Evolutionary conservation across 2,329 filamentous ascomycete species (phyloP), one percentile per base, ranked within the genome.

Genomic region (Phialemoniopsis sp.): DNA sequence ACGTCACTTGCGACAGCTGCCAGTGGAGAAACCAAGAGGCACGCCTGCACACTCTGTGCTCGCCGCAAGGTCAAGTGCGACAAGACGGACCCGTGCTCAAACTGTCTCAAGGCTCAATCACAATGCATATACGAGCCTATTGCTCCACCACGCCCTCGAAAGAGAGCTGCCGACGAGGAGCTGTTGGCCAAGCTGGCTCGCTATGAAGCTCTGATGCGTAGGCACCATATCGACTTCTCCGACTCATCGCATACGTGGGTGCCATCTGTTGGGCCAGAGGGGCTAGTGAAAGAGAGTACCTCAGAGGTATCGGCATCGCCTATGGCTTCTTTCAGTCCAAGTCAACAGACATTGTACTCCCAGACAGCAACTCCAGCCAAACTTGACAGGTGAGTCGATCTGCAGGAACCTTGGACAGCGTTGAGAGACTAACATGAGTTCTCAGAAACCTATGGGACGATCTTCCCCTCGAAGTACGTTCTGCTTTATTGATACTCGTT

Each of bases 161-260:
- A 56, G 38, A 46, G 51, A 5, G 44, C 53, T 5, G 46, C 48
- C 2, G 54, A 56, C 4, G 50, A 61, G 2, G 54, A 57, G 12
- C 29, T 60, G 2, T 28, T 54, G 1, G 37, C 34, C 2, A 48
- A 51, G 6, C 17, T 60, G 4, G 43, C 46, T 2, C 31, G 36
- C 1, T 60, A 58, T 36, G 58, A 61, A 21, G 43, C 50, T 0
- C 31, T 62, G 19, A 52, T 61, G 47, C 43, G 43, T 13, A 48
- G 53, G 29, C 45, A 56, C 28, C 45, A 47, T 0, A 38, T 62
- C 13, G 48, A 53, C 14, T 55, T 50, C 32, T 37, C 40, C 0
- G 40, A 42, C 1, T 36, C 41, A 16, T 41, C 47, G 3, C 50
- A 53, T 32, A 43, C 49, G 2, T 62, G 57, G 57, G 41, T 58